Base-by-base conservation (phyloP, 2,329 filamentous ascomycete species). In the Coniochaeta sp. region DNA sequence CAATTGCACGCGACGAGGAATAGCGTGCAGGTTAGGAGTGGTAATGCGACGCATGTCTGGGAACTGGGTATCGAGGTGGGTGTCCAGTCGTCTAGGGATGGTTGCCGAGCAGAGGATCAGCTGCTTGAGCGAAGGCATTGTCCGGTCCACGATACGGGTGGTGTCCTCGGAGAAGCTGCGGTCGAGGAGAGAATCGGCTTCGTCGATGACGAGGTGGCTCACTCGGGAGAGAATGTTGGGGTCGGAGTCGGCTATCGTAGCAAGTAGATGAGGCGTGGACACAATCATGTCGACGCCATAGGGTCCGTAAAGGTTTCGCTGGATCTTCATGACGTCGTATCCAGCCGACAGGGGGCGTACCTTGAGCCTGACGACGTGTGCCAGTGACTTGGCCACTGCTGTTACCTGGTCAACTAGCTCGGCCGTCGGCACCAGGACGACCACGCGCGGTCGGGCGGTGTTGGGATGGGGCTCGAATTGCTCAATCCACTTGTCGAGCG, bases 141-240 rank as follows among this genome's bases (percentile, higher is more conserved):
- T 82, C 53, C 87, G 86, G 62, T 95, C 89, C 57, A 99, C 79
- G 58, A 99, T 89, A 51, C 82, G 79, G 10, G 82, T 87, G 0
- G 94, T 97, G 22, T 86, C 84, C 1, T 89, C 85, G 4, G 87
- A 81, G 72, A 99, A 99, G 53, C 90, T 95, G 53, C 91, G 87
- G 70, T 99, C 95, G 59, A 99, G 82, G 9, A 99, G 82, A 4
- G 91, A 96, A 70, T 99, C 94, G 1, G 95, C 95, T 73, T 99
- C 95, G 65, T 99, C 95, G 48, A 96, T 78, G 53, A 99, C 80
- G 12, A 99, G 78, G 65, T 97, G 89, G 1, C 82, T 85, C 53
- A 97, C 91, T 12, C 90, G 86, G n/a, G 89, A 91, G 31, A 99
- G 81, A 55, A 99, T 85, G 62, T 96, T 92, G 10, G 94, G 94